These are phyloP conservation scores for Eucalyptus albens DNA, from an alignment of 345 rosid species.

Conservation along the genomic window DNA sequence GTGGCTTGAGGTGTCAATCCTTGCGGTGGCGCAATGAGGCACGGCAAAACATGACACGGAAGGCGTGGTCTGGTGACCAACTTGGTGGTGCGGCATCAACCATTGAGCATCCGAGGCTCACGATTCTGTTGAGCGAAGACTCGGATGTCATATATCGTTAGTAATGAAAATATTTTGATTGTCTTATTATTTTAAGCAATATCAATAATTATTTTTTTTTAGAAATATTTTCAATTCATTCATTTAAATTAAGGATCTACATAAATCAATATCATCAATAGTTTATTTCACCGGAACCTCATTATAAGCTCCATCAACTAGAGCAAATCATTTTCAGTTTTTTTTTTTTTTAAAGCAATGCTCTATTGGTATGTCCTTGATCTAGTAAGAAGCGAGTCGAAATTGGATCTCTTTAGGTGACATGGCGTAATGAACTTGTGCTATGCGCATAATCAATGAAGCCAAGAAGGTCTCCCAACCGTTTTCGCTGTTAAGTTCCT, in stretches of 20 bases:
- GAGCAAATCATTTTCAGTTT: not conserved
- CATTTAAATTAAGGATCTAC: fast-evolving
- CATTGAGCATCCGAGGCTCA: too few relatives aligned
- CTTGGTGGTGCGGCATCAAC: too few relatives aligned
- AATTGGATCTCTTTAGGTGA: not conserved
- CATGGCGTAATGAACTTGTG: not conserved
- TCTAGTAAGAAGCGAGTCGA: not conserved
- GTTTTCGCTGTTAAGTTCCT: not conserved
- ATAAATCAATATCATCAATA: not conserved
- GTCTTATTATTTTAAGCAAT: not conserved
- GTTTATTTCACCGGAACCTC: not conserved
- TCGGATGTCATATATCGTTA: fast-evolving
- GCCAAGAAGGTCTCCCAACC: not conserved
- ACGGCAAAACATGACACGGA: fast-evolving
- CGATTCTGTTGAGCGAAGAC: fast-evolving
- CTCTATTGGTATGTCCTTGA: not conserved
- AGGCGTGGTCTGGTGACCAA: too few relatives aligned
- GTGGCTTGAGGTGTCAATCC: too few relatives aligned
- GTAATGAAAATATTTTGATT: not conserved
- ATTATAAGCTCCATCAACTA: not conserved
- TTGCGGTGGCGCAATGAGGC: too few relatives aligned
- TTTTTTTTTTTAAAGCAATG: not conserved
- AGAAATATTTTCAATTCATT: not conserved
- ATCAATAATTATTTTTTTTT: fast-evolving
- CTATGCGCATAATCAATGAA: not conserved